These are phyloP conservation scores for Alternaria sp. DNA, from an alignment of 2,329 filamentous ascomycete species.

Conservation along the genomic window DNA sequence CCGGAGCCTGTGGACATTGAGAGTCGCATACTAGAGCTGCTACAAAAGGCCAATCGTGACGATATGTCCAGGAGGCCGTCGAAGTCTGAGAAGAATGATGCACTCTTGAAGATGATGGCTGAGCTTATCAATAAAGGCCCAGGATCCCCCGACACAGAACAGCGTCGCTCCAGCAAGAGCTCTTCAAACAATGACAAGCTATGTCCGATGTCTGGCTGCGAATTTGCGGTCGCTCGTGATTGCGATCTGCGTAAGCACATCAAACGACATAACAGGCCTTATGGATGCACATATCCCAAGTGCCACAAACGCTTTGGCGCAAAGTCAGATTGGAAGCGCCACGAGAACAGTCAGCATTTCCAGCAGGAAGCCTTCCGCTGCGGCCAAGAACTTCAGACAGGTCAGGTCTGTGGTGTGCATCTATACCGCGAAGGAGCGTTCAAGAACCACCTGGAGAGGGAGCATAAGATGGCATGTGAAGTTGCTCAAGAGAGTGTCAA, in stretches of 20 bases:
- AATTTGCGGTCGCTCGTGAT: conserved; percentile 32
- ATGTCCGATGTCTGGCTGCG: conserved; percentile 29
- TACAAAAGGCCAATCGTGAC: conserved; percentile 9
- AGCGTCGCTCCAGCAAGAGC: conserved; percentile 21
- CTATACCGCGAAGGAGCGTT: conserved; percentile 67
- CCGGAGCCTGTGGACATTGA: conserved; percentile 30
- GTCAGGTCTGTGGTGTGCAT: conserved; percentile 61
- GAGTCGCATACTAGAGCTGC: conserved; percentile 27
- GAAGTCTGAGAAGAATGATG: conserved; percentile 20
- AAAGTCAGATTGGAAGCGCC: conserved; percentile 93
- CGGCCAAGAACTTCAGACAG: conserved; percentile 35
- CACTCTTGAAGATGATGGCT: conserved; percentile 31
- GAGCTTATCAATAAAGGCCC: conserved; percentile 33
- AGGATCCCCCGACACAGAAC: conserved; percentile 10
- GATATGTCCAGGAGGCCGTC: neutral
- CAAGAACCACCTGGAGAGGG: conserved; percentile 63
- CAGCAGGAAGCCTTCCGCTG: conserved; percentile 77
- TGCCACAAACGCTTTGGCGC: conserved; percentile 83
- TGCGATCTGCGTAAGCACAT: conserved; percentile 71
- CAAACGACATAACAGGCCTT: conserved; percentile 81
- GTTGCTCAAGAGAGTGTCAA: conserved; percentile 53
- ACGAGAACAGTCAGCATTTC: conserved; percentile 81
- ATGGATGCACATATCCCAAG: conserved; percentile 75
- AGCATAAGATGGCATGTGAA: conserved; percentile 51
- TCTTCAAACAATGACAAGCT: conserved; percentile 14